Evolutionary conservation across 768 basidiomycete species (phyloP).

Genomic region (Lactifluus pinguis): DNA sequence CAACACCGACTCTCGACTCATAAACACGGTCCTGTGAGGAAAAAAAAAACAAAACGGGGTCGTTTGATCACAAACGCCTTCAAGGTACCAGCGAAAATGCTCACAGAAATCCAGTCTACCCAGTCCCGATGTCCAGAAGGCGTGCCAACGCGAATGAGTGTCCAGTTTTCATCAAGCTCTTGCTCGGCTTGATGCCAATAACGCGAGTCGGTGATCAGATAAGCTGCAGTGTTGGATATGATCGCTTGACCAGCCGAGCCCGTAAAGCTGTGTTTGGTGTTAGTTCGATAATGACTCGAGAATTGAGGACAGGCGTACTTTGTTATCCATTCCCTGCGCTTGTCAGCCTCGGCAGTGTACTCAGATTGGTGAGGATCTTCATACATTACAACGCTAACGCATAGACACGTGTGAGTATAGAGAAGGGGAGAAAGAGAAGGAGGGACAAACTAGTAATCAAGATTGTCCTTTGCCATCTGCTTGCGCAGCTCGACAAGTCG

Average conservation of each 20-base stretch:
- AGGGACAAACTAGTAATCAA: slow-evolving; percentile 19
- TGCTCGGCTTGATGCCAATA: slow-evolving; percentile 75
- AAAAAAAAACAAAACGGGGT: not conserved
- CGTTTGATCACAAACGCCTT: not conserved
- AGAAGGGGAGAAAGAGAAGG: not conserved
- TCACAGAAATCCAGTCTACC: slow-evolving; percentile 57
- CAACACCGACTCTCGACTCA: slow-evolving; percentile 61
- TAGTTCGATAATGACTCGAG: not conserved
- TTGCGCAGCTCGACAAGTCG: slow-evolving; percentile 17
- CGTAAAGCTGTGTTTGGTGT: slow-evolving; percentile 38
- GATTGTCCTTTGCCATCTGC: slow-evolving; percentile 19
- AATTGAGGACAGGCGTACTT: slow-evolving; percentile 38
- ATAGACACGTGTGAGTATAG: not conserved
- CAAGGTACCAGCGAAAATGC: not conserved
- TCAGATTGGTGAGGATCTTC: slow-evolving; percentile 83
- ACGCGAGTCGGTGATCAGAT: slow-evolving; percentile 70
- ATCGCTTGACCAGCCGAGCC: slow-evolving; percentile 67
- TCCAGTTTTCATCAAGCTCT: slow-evolving; percentile 72
- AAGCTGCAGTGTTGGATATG: slow-evolving; percentile 55
- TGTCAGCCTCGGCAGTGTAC: slow-evolving; percentile 68
- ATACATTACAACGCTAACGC: slow-evolving; percentile 54
- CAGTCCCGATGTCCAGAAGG: slow-evolving; percentile 54
- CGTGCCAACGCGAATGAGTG: slow-evolving; percentile 48
- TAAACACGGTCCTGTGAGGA: slow-evolving; percentile 29
- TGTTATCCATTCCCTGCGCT: slow-evolving; percentile 68